A percentile compares a stretch with the other conserved stretches of the same genome.
These are phyloP conservation scores for Penicillium canariense DNA, from an alignment of 495 filamentous ascomycete genomes.

Conservation along the genomic window DNA sequence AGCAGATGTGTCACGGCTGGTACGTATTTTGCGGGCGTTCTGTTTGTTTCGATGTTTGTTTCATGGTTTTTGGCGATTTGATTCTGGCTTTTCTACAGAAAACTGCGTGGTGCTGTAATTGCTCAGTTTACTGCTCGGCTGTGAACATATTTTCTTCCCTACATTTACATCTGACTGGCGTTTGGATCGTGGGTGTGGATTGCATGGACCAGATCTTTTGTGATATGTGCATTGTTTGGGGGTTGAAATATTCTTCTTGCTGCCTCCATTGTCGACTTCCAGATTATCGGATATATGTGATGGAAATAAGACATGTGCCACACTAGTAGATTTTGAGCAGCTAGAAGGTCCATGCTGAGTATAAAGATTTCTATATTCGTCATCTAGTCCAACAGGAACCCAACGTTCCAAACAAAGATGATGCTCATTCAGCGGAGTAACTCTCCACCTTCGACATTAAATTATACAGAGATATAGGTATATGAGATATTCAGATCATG, in stretches of 20 bases:
- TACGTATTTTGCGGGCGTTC: conserved; percentile 1
- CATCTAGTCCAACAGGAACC: neutral
- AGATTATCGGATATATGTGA: no score
- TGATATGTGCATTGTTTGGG: no score
- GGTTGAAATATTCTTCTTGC: no score
- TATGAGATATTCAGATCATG: conserved; percentile 7
- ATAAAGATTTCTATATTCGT: neutral
- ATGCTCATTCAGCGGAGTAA: conserved; percentile 12
- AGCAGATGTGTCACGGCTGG: neutral
- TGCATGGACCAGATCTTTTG: neutral
- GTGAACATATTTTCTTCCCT: neutral
- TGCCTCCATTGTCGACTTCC: no score
- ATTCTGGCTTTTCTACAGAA: neutral
- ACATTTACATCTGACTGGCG: neutral
- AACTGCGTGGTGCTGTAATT: neutral
- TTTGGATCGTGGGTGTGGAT: neutral
- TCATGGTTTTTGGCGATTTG: neutral
- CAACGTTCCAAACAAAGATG: neutral
- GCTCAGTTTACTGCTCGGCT: no score
- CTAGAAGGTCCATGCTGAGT: neutral
- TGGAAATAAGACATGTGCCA: neutral
- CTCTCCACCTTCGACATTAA: conserved; percentile 18
- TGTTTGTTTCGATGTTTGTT: neutral
- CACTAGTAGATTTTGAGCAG: neutral
- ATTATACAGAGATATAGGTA: conserved; percentile 23